Conservation (phyloP, 73 alveolate genomes). For the Effrenium voratum region DNA sequence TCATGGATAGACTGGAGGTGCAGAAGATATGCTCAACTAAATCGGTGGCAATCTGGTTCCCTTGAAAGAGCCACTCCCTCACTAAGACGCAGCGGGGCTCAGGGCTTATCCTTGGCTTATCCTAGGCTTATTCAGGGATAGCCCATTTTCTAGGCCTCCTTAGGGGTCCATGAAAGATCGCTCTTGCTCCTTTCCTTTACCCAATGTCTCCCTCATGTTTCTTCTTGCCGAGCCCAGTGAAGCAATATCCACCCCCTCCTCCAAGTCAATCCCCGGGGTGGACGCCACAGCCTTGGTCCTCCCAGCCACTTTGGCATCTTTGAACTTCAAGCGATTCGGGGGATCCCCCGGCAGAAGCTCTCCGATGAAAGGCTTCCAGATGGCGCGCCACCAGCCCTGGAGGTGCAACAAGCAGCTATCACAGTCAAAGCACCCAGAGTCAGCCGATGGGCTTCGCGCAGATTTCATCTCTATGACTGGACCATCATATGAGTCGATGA, state of each 20-base stretch:
- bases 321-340: slow-evolving; percentile 25
- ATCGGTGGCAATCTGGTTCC: too few relatives aligned
- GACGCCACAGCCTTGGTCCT: slow-evolving; percentile 11
- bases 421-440: background rate
- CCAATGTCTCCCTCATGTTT: too few relatives aligned
- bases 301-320: slow-evolving; percentile 27
- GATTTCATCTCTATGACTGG: background rate
- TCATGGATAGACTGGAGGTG: too few relatives aligned
- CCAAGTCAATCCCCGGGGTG: background rate
- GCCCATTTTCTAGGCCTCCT: too few relatives aligned
- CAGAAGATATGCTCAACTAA: too few relatives aligned
- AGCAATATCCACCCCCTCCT: background rate
- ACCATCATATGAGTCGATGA: background rate
- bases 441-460: background rate
- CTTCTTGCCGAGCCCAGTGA: too few relatives aligned
- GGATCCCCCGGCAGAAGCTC: slow-evolving; percentile 31
- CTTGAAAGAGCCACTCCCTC: too few relatives aligned
- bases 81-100: too few relatives aligned
- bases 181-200: too few relatives aligned
- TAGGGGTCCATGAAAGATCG: too few relatives aligned
- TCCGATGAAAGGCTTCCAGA: background rate
- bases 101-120: too few relatives aligned
- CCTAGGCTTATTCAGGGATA: too few relatives aligned
- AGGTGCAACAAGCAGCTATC: slow-evolving; percentile 27
- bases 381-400: slow-evolving; percentile 53